These are phyloP conservation scores for Friedmanniomyces simplex DNA, from an alignment of 495 filamentous ascomycete genomes.

Conservation along the genomic window DNA sequence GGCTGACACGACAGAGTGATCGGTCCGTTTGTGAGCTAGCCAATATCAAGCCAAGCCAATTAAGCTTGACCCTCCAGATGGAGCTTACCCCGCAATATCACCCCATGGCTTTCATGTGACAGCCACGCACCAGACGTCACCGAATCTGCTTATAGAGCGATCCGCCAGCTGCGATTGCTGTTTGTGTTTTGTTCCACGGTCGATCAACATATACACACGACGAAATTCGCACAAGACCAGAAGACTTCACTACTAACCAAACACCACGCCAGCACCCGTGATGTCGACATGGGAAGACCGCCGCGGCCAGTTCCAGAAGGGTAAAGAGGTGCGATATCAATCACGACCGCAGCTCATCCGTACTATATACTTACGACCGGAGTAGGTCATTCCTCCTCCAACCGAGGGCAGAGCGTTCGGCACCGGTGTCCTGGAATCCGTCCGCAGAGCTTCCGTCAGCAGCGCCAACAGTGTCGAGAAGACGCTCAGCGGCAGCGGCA, in stretches of 20 bases:
- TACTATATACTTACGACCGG: too few species aligned
- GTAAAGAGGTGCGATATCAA: constrained; percentile 5
- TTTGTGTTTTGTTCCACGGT: background rate
- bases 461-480: constrained; percentile 9
- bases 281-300: constrained; percentile 18
- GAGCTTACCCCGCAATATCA: background rate
- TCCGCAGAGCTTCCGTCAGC: constrained; percentile 8
- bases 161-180: background rate
- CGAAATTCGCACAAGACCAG: too few species aligned
- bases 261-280: background rate
- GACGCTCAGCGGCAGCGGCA: constrained; percentile 9
- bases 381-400: background rate
- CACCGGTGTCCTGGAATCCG: constrained; percentile 3
- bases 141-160: background rate
- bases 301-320: constrained; percentile 16
- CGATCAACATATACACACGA: too few species aligned
- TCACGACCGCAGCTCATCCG: too few species aligned
- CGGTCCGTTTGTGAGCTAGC: background rate
- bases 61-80: background rate
- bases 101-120: constrained; percentile 3
- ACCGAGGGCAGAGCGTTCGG: background rate
- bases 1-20: background rate
- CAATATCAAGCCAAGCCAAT: background rate
- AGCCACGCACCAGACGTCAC: background rate
- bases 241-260: background rate